Conservation (phyloP, 2,329 filamentous ascomycete genomes). For the Mycocentrospora acerina region DNA sequence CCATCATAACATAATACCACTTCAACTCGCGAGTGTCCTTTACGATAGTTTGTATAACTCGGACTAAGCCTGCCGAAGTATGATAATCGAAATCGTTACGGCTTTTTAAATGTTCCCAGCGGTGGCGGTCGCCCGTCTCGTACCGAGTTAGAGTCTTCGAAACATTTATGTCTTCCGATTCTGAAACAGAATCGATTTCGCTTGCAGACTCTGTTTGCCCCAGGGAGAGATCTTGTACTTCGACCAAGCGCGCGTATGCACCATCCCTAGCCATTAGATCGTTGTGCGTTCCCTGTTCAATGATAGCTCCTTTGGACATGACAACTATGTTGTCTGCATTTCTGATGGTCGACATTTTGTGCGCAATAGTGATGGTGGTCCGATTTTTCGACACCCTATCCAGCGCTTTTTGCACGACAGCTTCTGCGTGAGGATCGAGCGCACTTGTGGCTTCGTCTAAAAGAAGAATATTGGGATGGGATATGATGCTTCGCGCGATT, state of each 20-base stretch:
- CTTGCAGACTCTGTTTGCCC: conserved; percentile 23
- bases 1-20: too few relatives aligned
- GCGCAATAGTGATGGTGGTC: conserved; percentile 94
- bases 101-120: too few relatives aligned
- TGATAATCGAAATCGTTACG: too few relatives aligned
- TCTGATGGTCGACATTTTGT: conserved; percentile 91
- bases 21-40: too few relatives aligned
- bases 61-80: too few relatives aligned
- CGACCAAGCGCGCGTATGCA: conserved; percentile 82
- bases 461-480: conserved; percentile 88
- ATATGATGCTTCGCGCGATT: conserved; percentile 87
- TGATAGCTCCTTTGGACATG: conserved; percentile 77
- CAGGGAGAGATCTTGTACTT: conserved; percentile 68
- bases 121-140: too few relatives aligned
- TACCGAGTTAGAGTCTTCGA: too few relatives aligned
- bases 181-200: conserved; percentile 14
- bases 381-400: conserved; percentile 82
- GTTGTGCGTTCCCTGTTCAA: conserved; percentile 89
- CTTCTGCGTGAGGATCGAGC: conserved; percentile 91
- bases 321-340: conserved; percentile 96
- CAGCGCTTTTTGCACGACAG: conserved; percentile 88
- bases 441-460: conserved; percentile 95
- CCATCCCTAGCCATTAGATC: conserved; percentile 68
- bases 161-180: too few relatives aligned
- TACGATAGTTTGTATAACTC: too few relatives aligned